Evolutionary conservation across 2,329 filamentous ascomycete genomes (phyloP).

Genomic region (Fulvia fulva): DNA sequence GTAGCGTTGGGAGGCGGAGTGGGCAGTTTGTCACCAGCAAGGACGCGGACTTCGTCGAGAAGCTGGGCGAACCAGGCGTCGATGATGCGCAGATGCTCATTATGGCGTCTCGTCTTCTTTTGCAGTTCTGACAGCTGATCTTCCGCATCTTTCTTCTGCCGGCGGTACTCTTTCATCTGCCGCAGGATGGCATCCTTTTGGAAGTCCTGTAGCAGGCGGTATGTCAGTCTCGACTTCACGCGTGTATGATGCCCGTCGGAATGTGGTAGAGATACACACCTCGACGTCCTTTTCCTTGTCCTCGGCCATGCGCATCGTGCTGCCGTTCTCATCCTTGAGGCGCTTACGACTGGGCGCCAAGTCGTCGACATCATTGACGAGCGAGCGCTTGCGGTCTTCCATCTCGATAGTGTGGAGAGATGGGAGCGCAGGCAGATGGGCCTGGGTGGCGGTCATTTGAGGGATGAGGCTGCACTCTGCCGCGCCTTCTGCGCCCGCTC

Average conservation of each 20-base stretch:
- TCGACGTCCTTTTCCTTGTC: slow-evolving; percentile 70
- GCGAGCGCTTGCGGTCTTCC: slow-evolving; percentile 98
- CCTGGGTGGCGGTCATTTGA: slow-evolving; percentile 28
- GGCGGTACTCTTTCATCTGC: slow-evolving; percentile 97
- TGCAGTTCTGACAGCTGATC: slow-evolving; percentile 74
- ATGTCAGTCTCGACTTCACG: background rate
- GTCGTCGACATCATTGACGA: slow-evolving; percentile 74
- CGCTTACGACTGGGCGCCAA: slow-evolving; percentile 86
- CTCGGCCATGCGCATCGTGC: slow-evolving; percentile 60
- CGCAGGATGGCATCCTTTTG: slow-evolving; percentile 96
- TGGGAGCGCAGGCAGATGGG: slow-evolving; percentile 52
- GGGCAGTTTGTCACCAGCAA: slow-evolving; percentile 37
- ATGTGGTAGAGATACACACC: slow-evolving; percentile 55
- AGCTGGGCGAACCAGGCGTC: slow-evolving; percentile 90
- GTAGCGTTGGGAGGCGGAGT: slow-evolving; percentile 29
- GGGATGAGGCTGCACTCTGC: slow-evolving; percentile 11
- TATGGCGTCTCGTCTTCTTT: slow-evolving; percentile 74
- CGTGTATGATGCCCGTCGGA: background rate
- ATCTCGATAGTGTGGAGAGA: slow-evolving; percentile 83
- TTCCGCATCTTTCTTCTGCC: slow-evolving; percentile 79
- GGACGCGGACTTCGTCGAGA: slow-evolving; percentile 47
- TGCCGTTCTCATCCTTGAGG: slow-evolving; percentile 71
- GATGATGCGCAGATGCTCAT: slow-evolving; percentile 86
- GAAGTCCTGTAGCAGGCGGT: slow-evolving; percentile 61
- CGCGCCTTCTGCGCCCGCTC: slow-evolving; percentile 10